Evolutionary conservation across 345 rosid species (phyloP).

Genomic region (Melastoma malabathricum): DNA sequence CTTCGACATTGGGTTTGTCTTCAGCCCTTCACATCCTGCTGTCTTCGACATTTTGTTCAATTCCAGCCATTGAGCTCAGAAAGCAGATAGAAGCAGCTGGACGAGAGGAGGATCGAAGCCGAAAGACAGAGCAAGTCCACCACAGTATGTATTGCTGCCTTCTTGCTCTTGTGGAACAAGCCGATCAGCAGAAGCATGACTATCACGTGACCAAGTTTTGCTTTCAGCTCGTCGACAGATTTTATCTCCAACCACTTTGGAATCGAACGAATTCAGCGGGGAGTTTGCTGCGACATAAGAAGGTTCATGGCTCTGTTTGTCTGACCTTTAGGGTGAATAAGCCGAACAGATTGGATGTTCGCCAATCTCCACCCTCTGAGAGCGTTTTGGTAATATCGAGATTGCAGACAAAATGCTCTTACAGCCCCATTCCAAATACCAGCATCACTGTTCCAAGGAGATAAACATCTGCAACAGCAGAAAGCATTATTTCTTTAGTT

Average conservation of each 20-base stretch:
- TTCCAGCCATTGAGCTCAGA: constrained; percentile 49
- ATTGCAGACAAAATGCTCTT: constrained; percentile 78
- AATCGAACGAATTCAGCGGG: not conserved
- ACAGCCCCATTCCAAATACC: constrained; percentile 92
- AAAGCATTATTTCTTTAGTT: constrained; percentile 4
- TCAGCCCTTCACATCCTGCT: no score
- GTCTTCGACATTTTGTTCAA: no score
- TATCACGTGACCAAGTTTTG: constrained; percentile 86
- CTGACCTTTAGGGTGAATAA: constrained; percentile 60
- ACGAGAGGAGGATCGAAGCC: constrained; percentile 58
- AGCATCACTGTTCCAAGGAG: constrained; percentile 93
- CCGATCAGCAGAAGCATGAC: constrained; percentile 93
- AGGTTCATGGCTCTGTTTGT: not conserved
- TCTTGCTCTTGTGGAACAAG: constrained; percentile 76
- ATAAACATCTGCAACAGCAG: constrained; percentile 49
- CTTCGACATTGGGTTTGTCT: no score
- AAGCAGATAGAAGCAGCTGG: constrained; percentile 72
- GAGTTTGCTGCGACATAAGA: not conserved
- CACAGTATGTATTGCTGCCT: constrained; percentile 44
- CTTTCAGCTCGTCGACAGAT: constrained; percentile 65
- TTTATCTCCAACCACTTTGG: constrained; percentile 81
- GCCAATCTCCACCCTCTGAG: constrained; percentile 18
- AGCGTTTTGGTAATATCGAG: constrained; percentile 41
- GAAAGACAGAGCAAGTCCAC: constrained; percentile 73
- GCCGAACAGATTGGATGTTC: constrained; percentile 61